Evolutionary conservation across 306 rosid species (phyloP), one percentile per base, ranked within the genome.

Genomic region (Prunus mongolica): DNA sequence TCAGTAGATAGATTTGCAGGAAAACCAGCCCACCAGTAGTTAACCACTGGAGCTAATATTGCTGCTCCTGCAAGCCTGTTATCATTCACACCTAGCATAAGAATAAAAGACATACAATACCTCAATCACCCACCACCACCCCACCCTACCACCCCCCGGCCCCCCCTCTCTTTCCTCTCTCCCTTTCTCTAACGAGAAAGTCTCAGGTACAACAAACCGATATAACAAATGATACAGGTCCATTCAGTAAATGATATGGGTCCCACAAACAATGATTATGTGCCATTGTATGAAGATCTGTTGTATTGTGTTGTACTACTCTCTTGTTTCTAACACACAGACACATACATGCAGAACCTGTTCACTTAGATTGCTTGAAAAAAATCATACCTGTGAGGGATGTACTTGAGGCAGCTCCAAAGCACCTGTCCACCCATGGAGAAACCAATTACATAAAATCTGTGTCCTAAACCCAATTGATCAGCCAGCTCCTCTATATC

Each of bases 401-500:
- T 90, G 85, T 92, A 83, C 73, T 88, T 89, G 67, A 95, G 90
- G 80, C 91, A 87, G 76, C 92, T 82, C 99, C 99, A 95, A 75
- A 79, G 62, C 61, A 75, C 71, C 82, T 95, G 92, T 65, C 98
- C 97, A 45, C 98, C 98, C 93, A 92, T 73, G 80, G 98, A 92
- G 52, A 69, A 14, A 65, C 98, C 97, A 46, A 86, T 25, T 8
- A 92, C 83, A 49, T 90, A 89, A 83, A 95, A 95, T 83, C 88
- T 89, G 75, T 94, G 70, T 5, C 97, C 99, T 34, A 95, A 74
- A 50, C 77, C 86, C 70, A 92, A 84, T 61, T 88, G 79, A 86
- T 92, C 99, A 69, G 97, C 97, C 83, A 95, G 92, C 76, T 90
- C 97, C 80, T 92, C 99, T 65, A 92, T 76, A 87, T 95, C 97